Conservation (phyloP, 768 basidiomycete species). For the Tylopilus sp. region DNA sequence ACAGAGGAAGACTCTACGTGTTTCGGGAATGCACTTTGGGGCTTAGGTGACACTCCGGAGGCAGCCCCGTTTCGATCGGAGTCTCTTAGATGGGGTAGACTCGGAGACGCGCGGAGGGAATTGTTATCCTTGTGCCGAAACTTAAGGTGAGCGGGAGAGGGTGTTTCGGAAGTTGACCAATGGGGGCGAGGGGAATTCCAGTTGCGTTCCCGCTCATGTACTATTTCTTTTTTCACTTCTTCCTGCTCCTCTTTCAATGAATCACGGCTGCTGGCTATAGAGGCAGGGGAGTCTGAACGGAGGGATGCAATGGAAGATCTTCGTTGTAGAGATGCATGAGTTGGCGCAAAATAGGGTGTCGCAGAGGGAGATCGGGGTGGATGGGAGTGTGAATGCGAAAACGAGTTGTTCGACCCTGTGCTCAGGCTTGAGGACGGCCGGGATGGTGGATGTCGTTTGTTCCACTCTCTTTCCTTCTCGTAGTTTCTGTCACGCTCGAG, state of each 20-base stretch:
- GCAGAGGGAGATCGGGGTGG: slow-evolving; percentile 41
- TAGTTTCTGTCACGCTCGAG: slow-evolving; percentile 41
- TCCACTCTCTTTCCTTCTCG: slow-evolving; percentile 57
- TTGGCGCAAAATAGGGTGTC: slow-evolving; percentile 34
- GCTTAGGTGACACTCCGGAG: slow-evolving; percentile 2
- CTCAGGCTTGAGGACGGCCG: slow-evolving; percentile 46
- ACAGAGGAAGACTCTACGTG: not conserved
- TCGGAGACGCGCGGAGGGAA: slow-evolving; percentile 19
- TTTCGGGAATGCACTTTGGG: slow-evolving; percentile 3
- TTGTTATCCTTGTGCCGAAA: not conserved
- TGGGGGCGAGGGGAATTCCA: slow-evolving; percentile 67
- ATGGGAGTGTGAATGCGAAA: slow-evolving; percentile 33
- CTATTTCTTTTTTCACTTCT: slow-evolving; percentile 32
- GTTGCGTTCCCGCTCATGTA: slow-evolving; percentile 60
- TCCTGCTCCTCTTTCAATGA: slow-evolving; percentile 31
- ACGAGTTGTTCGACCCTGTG: slow-evolving; percentile 32
- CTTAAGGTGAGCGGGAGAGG: slow-evolving; percentile 10
- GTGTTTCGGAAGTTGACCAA: slow-evolving; percentile 38
- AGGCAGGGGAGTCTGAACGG: slow-evolving; percentile 44
- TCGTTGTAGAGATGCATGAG: slow-evolving; percentile 29
- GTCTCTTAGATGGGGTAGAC: slow-evolving; percentile 12
- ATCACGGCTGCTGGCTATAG: slow-evolving; percentile 34
- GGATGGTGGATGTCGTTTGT: slow-evolving; percentile 38
- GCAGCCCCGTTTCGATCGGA: slow-evolving; percentile 7
- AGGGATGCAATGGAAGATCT: slow-evolving; percentile 32